Conservation (phyloP, 805 yeast genomes). For the Blastobotrys peoriensis region DNA sequence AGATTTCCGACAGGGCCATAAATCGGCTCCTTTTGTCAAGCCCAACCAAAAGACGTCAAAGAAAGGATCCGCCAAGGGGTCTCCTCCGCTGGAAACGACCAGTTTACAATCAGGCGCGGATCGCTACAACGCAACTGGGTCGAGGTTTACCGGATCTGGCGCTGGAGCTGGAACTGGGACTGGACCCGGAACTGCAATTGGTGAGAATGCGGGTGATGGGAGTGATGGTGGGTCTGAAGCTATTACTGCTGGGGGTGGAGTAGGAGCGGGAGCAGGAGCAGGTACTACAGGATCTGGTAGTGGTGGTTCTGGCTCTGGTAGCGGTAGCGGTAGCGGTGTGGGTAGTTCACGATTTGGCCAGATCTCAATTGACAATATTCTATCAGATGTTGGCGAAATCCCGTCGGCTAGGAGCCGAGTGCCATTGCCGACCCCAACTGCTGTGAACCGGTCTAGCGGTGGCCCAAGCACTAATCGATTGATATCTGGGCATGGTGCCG, state of each 20-base stretch:
- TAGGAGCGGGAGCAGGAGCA: not conserved
- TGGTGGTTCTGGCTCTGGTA: too few relatives aligned
- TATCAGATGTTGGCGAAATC: slow-evolving; percentile 76
- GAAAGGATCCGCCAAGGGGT: slow-evolving; percentile 46
- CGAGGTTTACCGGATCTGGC: not conserved
- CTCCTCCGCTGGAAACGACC: slow-evolving; percentile 33
- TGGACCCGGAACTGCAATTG: not conserved
- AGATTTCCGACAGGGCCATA: slow-evolving; percentile 55
- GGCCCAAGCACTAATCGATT: not conserved
- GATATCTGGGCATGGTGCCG: not conserved
- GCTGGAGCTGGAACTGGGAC: not conserved
- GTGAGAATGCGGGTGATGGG: not conserved
- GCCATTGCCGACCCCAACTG: not conserved
- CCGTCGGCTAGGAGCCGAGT: slow-evolving; percentile 67
- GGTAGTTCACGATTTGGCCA: slow-evolving; percentile 51
- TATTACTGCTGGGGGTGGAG: not conserved
- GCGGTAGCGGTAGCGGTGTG: not conserved
- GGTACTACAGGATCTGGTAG: too few relatives aligned
- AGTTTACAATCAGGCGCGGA: not conserved
- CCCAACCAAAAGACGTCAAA: slow-evolving; percentile 15
- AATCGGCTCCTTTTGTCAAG: slow-evolving; percentile 32
- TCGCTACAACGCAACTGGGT: not conserved
- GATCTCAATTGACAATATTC: slow-evolving; percentile 72
- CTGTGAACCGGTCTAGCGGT: not conserved
- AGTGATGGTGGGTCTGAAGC: not conserved